Evolutionary conservation across 805 yeast genomes (phyloP).

Genomic region (Sporopachydermia quercuum): DNA sequence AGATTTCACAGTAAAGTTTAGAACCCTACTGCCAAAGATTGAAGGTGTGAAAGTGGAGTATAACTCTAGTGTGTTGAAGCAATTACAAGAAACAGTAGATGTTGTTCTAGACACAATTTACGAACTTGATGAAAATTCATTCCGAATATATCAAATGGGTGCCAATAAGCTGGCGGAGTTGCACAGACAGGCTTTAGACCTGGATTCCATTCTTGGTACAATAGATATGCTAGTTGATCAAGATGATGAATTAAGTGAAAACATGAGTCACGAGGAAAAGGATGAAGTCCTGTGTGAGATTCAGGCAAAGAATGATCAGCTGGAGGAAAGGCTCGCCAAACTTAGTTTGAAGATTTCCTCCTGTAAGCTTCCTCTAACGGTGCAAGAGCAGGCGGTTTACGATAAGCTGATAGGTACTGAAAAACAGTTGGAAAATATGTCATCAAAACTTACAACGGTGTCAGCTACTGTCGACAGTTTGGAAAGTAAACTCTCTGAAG

Average conservation of each 20-base stretch:
- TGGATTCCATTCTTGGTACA: constrained; percentile 7
- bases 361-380: not conserved
- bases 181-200: not conserved
- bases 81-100: not conserved
- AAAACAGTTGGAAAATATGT: constrained; percentile 14
- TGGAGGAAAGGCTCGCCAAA: constrained; percentile 19
- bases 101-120: not conserved
- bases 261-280: too few relatives aligned
- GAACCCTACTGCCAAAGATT: not conserved
- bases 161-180: not conserved
- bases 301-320: constrained; percentile 10
- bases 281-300: too few relatives aligned
- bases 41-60: not conserved
- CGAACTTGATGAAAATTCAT: not conserved
- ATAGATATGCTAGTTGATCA: constrained; percentile 13
- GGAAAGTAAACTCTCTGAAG: constrained; percentile 21
- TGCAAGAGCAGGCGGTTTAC: not conserved
- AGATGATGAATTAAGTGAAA: constrained; percentile 8
- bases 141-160: not conserved
- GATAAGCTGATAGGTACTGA: not conserved
- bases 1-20: not conserved
- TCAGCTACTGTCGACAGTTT: too few relatives aligned
- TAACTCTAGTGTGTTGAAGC: not conserved
- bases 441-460: constrained; percentile 13
- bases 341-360: constrained; percentile 19